A percentile compares a stretch with the other conserved stretches of the same genome.
Conservation (phyloP, 2,329 filamentous ascomycete species). For the Beauveria rudraprayagi region DNA sequence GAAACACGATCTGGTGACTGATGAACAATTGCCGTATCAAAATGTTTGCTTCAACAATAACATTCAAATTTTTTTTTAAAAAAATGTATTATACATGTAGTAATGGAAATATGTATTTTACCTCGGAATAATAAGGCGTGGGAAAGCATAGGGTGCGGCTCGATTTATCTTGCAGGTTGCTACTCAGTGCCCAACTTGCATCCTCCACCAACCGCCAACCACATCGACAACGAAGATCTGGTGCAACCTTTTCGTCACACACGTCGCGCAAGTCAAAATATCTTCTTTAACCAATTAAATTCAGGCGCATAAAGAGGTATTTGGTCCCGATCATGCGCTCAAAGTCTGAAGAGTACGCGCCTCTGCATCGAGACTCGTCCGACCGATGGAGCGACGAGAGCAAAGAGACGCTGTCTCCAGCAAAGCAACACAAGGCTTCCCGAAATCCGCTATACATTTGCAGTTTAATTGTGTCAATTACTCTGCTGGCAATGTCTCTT, state of each 20-base stretch:
- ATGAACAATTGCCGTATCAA: too few species aligned
- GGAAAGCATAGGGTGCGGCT: too few species aligned
- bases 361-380: not conserved
- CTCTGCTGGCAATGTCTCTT: not conserved
- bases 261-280: too few species aligned
- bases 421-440: not conserved
- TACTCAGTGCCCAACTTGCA: not conserved
- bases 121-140: too few species aligned
- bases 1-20: too few species aligned
- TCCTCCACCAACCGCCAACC: not conserved
- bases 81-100: too few species aligned
- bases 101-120: too few species aligned
- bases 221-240: too few species aligned
- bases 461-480: not conserved
- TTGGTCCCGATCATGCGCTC: not conserved
- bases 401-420: not conserved
- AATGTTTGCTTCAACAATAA: too few species aligned
- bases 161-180: not conserved
- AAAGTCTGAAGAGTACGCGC: not conserved
- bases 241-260: too few species aligned
- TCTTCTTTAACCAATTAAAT: not conserved
- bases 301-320: not conserved
- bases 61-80: too few species aligned
- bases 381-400: not conserved
- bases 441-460: not conserved